Base-by-base conservation (phyloP, 495 filamentous ascomycete species). In the Penicillium subrubescens region DNA sequence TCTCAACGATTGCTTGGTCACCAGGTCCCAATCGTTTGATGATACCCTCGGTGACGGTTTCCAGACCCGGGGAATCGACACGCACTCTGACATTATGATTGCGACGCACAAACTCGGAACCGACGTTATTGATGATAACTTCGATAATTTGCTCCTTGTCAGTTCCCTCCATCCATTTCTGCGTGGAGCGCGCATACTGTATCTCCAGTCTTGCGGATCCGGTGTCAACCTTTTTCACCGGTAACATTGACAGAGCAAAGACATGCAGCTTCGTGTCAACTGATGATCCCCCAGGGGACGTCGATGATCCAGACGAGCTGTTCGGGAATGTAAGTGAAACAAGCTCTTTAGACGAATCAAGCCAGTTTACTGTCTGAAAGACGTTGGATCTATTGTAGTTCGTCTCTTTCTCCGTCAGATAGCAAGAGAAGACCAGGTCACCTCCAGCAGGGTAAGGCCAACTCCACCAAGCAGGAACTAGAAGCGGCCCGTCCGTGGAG, bases 301-400 rank as follows among this genome's bases (percentile, higher is more conserved):
- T 68, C 0, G 68, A 68, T 21, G 65, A 59, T 8, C 68, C 68
- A 35, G 60, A 31, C 2, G 68, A 58, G 34, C 55, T 58, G 35
- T 66, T 61, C 29, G 83, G 81, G 35, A 85, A 62, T 3, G 72
- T 79, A 10, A 86, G 63, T 0, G 76, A 71, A 4, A 64, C 60
- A 29, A 86, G 73, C 46, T 79, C 74, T 57, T 83, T 83, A 0
- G 77, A 76, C 0, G 81, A 77, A 51, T 81, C 78, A 7, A 86
- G 57, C 61, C 79, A 73, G n/a, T 78, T 80, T 0, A 78, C 76
- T 5, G 77, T 76, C 64, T 85, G 78, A 56, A 82, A 86, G 25
- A 86, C 82, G 51, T 83, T 81, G 17, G 78, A 81, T 12, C 79
- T 73, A 55, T 86, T 86, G 62, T 73, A 84, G 64, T 85, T 74